These are phyloP conservation scores for Candida sp. DNA, from an alignment of 1,139 yeast genomes.

Conservation along the genomic window DNA sequence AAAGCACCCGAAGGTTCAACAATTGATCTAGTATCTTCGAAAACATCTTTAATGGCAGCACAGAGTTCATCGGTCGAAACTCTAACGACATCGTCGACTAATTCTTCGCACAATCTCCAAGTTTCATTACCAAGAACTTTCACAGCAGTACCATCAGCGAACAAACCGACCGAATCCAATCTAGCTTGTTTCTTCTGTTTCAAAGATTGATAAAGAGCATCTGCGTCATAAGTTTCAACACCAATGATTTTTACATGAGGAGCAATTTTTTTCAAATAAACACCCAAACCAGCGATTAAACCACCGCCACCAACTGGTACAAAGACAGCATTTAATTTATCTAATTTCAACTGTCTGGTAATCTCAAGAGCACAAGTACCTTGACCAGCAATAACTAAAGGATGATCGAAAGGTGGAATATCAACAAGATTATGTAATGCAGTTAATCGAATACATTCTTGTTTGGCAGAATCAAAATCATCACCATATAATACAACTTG, in stretches of 20 bases:
- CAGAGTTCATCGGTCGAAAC: constrained; percentile 95
- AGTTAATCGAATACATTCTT: constrained; percentile 75
- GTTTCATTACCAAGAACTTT: constrained; percentile 87
- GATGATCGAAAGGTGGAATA: constrained; percentile 97
- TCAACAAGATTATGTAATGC: constrained; percentile 72
- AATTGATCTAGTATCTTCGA: constrained; percentile 91
- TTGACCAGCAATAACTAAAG: constrained; percentile 99
- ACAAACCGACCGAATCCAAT: constrained; percentile 80
- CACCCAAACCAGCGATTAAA: constrained; percentile 83
- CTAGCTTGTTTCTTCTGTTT: constrained; percentile 50
- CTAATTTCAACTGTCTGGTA: constrained; percentile 77
- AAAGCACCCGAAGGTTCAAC: constrained; percentile 98
- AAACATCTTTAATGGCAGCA: constrained; percentile 96
- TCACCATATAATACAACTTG: constrained; percentile 92
- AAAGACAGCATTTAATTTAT: constrained; percentile 81
- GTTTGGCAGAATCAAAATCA: constrained; percentile 90
- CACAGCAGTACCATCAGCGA: constrained; percentile 99
- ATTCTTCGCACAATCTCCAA: constrained; percentile 72
- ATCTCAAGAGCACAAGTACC: constrained; percentile 96
- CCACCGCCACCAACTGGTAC: constrained; percentile 99
- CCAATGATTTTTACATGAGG: constrained; percentile 96
- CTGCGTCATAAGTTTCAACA: constrained; percentile 94
- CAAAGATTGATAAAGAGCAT: constrained; percentile 80
- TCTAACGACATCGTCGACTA: constrained; percentile 83
- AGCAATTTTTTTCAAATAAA: constrained; percentile 91